Percentiles rank a stretch among this genome's conserved stretches.
Conservation (phyloP, 371 early-diverging fungal species). For the Phascolomyces articulosus region DNA sequence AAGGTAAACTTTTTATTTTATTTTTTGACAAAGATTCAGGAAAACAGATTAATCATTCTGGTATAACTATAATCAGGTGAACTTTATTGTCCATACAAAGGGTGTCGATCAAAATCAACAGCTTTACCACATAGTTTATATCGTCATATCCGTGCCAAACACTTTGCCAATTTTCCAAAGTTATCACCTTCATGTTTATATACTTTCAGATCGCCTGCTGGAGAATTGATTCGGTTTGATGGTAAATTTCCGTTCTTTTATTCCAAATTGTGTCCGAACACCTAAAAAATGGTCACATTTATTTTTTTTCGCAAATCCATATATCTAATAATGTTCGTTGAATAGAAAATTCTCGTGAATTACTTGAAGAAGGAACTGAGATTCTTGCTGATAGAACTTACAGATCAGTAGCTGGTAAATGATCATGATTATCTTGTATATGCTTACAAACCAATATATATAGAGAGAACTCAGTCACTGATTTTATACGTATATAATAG, state of each 20-base stretch:
- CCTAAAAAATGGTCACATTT: too few species aligned
- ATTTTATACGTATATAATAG: not conserved
- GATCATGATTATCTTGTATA: too few species aligned
- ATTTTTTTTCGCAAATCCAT: too few species aligned
- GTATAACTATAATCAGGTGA: not conserved
- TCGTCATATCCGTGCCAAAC: not conserved
- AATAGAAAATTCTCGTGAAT: not conserved
- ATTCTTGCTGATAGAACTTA: not conserved
- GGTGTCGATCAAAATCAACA: not conserved
- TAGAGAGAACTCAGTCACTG: too few species aligned
- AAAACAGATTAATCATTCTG: too few species aligned
- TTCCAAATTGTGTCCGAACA: too few species aligned
- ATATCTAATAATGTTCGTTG: too few species aligned
- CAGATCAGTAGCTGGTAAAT: not conserved
- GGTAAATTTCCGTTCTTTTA: too few species aligned
- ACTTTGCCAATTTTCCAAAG: not conserved
- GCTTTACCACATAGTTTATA: not conserved
- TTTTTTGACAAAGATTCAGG: too few species aligned
- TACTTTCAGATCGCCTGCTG: not conserved
- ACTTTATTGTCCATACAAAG: constrained; percentile 1
- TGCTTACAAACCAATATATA: too few species aligned
- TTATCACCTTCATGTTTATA: not conserved
- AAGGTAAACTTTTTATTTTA: too few species aligned
- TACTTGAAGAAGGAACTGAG: not conserved
- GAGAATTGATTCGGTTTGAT: not conserved